A percentile compares a stretch with the other conserved stretches of the same genome.
These are phyloP conservation scores for Allantophomopsis lycopodina DNA, from an alignment of 2,329 filamentous ascomycete genomes.

Conservation along the genomic window DNA sequence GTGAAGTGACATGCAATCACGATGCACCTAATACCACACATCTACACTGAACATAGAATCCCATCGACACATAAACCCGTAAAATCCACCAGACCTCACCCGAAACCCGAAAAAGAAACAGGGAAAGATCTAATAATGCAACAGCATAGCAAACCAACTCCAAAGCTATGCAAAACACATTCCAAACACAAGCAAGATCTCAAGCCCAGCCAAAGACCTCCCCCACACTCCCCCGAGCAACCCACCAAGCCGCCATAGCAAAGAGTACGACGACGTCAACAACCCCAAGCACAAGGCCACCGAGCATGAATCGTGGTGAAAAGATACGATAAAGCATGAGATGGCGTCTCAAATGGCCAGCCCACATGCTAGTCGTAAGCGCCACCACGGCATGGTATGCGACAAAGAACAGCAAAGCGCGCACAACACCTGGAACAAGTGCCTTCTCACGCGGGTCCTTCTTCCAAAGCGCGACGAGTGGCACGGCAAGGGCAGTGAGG, in stretches of 20 bases:
- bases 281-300: slow-evolving; percentile 54
- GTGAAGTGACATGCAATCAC: no score
- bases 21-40: no score
- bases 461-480: slow-evolving; percentile 81
- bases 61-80: no score
- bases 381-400: slow-evolving; percentile 74
- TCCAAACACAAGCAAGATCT: neutral
- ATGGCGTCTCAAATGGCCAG: slow-evolving; percentile 75
- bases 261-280: slow-evolving; percentile 67
- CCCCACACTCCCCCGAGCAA: slow-evolving; percentile 63
- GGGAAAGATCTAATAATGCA: no score
- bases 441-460: slow-evolving; percentile 53
- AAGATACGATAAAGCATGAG: slow-evolving; percentile 97
- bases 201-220: slow-evolving; percentile 68
- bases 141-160: no score
- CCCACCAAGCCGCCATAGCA: slow-evolving; percentile 59
- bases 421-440: slow-evolving; percentile 41
- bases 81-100: no score
- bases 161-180: no score
- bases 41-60: no score
- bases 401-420: slow-evolving; percentile 61
- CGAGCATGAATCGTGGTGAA: slow-evolving; percentile 79
- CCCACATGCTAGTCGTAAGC: slow-evolving; percentile 80
- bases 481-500: slow-evolving; percentile 65
- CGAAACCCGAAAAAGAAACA: no score